Conservation (phyloP, 331 rosid genomes). For the Saraca asoca region DNA sequence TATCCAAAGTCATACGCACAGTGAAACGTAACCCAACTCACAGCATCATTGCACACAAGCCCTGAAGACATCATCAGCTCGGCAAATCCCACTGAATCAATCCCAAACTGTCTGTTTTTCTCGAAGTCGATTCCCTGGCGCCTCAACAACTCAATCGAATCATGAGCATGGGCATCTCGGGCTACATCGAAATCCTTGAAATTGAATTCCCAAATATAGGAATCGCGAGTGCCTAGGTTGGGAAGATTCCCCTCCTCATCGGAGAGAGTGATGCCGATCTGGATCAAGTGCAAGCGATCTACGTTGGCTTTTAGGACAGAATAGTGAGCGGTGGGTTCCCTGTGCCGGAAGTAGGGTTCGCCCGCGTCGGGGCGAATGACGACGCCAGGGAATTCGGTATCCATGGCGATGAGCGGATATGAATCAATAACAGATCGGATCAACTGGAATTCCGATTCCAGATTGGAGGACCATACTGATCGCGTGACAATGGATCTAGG, state of each 20-base stretch:
- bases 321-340: conserved; percentile 38
- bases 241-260: conserved; percentile 61
- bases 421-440: conserved; percentile 48
- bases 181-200: conserved; percentile 64
- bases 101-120: conserved; percentile 41
- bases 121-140: conserved; percentile 71
- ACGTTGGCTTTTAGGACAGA: conserved; percentile 62
- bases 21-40: conserved; percentile 69
- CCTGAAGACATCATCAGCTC: conserved; percentile 70
- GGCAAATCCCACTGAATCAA: conserved; percentile 48
- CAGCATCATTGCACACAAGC: conserved; percentile 49
- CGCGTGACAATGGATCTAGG: conserved; percentile 35
- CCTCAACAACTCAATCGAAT: conserved; percentile 56
- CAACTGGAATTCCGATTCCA: conserved; percentile 49
- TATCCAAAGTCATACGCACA: conserved; percentile 69
- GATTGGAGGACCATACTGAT: conserved; percentile 62
- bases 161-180: conserved; percentile 52
- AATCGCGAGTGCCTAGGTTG: conserved; percentile 41
- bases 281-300: conserved; percentile 58
- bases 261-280: conserved; percentile 62
- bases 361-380: conserved; percentile 39
- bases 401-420: conserved; percentile 54
- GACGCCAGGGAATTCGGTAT: conserved; percentile 76
- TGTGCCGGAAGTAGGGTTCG: conserved; percentile 15
- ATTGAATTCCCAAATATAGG: conserved; percentile 68